These are phyloP conservation scores for Butyriboletus loyo DNA, from an alignment of 768 basidiomycete genomes.

Conservation along the genomic window DNA sequence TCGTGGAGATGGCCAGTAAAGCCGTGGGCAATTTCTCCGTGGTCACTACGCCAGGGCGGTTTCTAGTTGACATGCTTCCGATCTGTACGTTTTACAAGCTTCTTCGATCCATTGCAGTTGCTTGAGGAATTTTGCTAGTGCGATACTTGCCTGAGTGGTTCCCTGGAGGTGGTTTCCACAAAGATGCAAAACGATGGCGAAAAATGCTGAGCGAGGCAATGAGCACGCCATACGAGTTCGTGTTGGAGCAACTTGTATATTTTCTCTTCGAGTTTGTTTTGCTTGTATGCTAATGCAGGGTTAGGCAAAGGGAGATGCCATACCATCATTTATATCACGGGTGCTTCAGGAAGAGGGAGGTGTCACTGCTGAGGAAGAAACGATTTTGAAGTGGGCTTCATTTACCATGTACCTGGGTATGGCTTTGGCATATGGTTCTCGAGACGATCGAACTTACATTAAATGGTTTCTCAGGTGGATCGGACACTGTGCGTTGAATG, in stretches of 20 bases:
- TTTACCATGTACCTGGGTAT: slow-evolving; percentile 18
- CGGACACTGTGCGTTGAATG: slow-evolving; percentile 19
- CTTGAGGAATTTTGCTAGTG: neutral
- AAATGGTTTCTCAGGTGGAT: slow-evolving; percentile 20
- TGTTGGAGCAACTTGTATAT: slow-evolving; percentile 16
- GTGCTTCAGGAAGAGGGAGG: slow-evolving; percentile 9
- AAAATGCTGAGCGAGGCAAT: slow-evolving; percentile 2
- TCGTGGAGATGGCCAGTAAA: slow-evolving; percentile 27
- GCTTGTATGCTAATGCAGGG: neutral
- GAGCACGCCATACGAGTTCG: slow-evolving; percentile 1
- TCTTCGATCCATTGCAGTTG: no score
- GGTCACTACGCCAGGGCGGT: slow-evolving; percentile 5
- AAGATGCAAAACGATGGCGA: slow-evolving; percentile 4
- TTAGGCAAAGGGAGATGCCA: slow-evolving; percentile 10
- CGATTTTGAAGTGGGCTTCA: slow-evolving; percentile 13
- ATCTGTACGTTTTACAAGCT: slow-evolving; percentile 5
- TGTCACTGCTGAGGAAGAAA: slow-evolving; percentile 7
- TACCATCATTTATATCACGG: slow-evolving; percentile 10
- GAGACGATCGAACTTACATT: neutral
- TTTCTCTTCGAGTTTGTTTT: neutral
- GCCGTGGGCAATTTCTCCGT: slow-evolving; percentile 15
- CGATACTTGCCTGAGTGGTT: slow-evolving; percentile 20
- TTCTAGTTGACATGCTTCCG: slow-evolving; percentile 7
- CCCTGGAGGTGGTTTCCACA: slow-evolving; percentile 20
- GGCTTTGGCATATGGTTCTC: neutral